Conservation (phyloP, 306 rosid genomes). For the Clitoria ternatea region DNA sequence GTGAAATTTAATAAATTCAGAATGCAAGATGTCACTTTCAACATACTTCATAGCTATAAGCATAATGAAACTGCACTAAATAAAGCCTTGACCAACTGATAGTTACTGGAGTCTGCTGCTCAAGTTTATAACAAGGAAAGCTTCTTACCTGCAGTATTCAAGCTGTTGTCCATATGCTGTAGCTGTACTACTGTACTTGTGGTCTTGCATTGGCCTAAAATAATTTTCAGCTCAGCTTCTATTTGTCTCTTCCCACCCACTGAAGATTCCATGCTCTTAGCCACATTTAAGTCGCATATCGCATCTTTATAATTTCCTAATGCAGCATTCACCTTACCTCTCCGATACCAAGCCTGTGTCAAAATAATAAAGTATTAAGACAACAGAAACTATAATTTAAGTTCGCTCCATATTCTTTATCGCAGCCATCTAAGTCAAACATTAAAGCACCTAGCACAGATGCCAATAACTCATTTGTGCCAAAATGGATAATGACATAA, state of each 20-base stretch:
- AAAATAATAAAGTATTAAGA: background rate
- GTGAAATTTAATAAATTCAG: background rate
- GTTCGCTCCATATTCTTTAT: slow-evolving; percentile 7
- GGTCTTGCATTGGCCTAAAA: slow-evolving; percentile 38
- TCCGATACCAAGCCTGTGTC: slow-evolving; percentile 81
- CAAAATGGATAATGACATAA: background rate
- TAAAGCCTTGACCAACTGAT: background rate
- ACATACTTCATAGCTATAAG: slow-evolving; percentile 7
- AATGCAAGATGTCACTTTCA: slow-evolving; percentile 15
- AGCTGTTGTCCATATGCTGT: slow-evolving; percentile 32
- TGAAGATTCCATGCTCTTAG: slow-evolving; percentile 55
- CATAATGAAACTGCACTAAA: slow-evolving; percentile 13
- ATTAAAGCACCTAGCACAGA: background rate
- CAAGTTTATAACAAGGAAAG: slow-evolving; percentile 19
- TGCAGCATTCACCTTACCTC: slow-evolving; percentile 70
- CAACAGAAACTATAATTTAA: slow-evolving; percentile 9
- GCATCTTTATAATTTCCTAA: slow-evolving; percentile 63
- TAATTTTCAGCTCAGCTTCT: slow-evolving; percentile 56
- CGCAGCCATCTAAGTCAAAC: background rate
- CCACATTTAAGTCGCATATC: slow-evolving; percentile 56
- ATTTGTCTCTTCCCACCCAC: slow-evolving; percentile 59
- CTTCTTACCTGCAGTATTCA: slow-evolving; percentile 48
- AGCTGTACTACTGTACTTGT: slow-evolving; percentile 26
- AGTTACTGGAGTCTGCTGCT: slow-evolving; percentile 8
- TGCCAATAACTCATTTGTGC: background rate